Conservation (phyloP, 495 filamentous ascomycete species). For the Xylaria curta region DNA sequence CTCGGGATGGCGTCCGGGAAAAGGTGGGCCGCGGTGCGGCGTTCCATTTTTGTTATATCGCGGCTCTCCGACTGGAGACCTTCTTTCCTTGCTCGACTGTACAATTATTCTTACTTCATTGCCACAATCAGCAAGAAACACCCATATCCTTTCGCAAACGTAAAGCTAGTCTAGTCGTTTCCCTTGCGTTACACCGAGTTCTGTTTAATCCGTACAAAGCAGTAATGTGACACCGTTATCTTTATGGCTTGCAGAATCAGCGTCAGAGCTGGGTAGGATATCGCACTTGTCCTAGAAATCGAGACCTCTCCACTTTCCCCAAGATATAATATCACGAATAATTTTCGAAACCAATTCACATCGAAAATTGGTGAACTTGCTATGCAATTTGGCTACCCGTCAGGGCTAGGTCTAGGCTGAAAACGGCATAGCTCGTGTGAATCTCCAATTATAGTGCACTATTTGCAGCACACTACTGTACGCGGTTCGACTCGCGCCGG, state of each 20-base stretch:
- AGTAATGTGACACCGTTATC: background rate
- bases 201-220: background rate
- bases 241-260: background rate
- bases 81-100: background rate
- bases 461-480: no score
- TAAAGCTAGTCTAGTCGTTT: background rate
- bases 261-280: background rate
- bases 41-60: background rate
- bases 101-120: background rate
- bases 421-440: background rate
- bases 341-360: background rate
- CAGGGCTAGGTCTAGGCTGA: background rate
- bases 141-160: background rate
- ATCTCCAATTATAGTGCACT: background rate
- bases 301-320: background rate
- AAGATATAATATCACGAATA: background rate
- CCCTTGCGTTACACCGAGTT: background rate
- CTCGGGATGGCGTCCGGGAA: background rate
- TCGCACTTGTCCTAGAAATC: background rate
- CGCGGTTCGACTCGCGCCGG: conserved; percentile 9
- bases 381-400: background rate
- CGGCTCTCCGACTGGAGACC: background rate
- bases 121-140: background rate
- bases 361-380: background rate
- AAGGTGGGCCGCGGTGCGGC: background rate